Base-by-base conservation (phyloP, 108 stramenopile species). In the Phaeodactylum tricornutum region DNA sequence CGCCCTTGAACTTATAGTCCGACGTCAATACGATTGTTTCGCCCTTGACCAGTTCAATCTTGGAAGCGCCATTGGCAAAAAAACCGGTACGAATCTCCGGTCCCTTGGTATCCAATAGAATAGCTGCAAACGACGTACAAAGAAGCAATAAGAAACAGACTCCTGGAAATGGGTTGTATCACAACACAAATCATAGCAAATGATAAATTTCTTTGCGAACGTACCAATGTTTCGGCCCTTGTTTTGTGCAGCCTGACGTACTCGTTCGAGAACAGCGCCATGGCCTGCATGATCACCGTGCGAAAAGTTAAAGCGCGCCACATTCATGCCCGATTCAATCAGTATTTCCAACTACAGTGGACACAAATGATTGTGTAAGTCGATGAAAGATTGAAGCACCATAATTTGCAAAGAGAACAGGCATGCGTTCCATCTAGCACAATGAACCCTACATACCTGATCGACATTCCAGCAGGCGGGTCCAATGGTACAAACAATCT, bases 11-110 rank as follows among this genome's bases (percentile, higher is more conserved):
- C 44, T 58, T 36, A 55, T 87, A 84, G 61, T 89, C 83, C 14
- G 84, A 61, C 23, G 82, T 81, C 45, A 93, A 62, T 16, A 51
- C 55, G 49, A 94, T 52, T 35, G 45, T 62, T 16, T 74, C 76
- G 5, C 88, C 88, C 53, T 84, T 89, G 37, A 42, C 53, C 22
- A 87, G 64, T 23, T 51, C 29, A 24, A 94, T 77, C 35, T 81
- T 81, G 28, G 77, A 79, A 39, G 61, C 77, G 3, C 65, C 87
- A 16, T 85, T 64, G 38, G 75, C 76, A 55, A 94, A 83, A 62
- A 85, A 82, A 25, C 93, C 93, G 27, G 88, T 68, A 46, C 93
- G 86, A 41, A 94, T 94, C 49, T 94, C 93, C 22, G 93, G 93
- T 34, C 93, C 93, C 60, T 94, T 94, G 41, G 93, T 94, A 59